Evolutionary conservation across 805 yeast genomes (phyloP), one percentile per base, ranked within the genome.

Genomic region (Yamadazyma laniorum): DNA sequence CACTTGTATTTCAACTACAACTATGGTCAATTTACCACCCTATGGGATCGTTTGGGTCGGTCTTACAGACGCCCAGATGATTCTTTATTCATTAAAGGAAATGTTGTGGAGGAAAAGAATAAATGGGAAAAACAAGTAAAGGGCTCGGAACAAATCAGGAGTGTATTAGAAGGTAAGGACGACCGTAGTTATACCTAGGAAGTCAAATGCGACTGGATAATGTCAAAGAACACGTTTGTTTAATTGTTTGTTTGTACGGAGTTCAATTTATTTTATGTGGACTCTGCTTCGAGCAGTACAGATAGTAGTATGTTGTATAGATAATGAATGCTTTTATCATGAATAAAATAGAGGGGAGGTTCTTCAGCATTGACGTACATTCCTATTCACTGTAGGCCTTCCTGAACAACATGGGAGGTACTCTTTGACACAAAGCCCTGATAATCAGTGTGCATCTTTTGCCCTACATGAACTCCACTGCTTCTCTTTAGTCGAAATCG

Each of bases 41-140:
- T 93, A 49, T 93, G 99, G 99, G 99, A 93, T 63, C 82, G 99
- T 67, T 67, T 93, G 41, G 98, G 98, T 36, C 85, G 89, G 32
- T 80, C 95, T 18, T 90, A 93, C 67, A 84, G 98, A 66, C 77
- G 80, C 52, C 99, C 99, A 4, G 98, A 93, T 58, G 78, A 74
- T 54, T 85, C 86, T 50, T 71, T 91, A 51, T 91, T 90, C 61
- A 57, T 45, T 18, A 59, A 52, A 39, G 45, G 47, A 14, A 77
- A 75, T 49, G 61, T 73, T 18, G 80, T 74, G 60, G 76, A 74
- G 56, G 80, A 79, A 45, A 64, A 71, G 50, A 62, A 67, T 47
- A 75, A 82, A 31, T 82, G 95, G 88, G 73, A 70, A 27, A 71
- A 74, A 47, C 96, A 91, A 65, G 70, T 81, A 19, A 59, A 70